Evolutionary conservation across 352 stramenopile species (phyloP), one percentile per base, ranked within the genome.

Genomic region (Plasmopara halstedii): DNA sequence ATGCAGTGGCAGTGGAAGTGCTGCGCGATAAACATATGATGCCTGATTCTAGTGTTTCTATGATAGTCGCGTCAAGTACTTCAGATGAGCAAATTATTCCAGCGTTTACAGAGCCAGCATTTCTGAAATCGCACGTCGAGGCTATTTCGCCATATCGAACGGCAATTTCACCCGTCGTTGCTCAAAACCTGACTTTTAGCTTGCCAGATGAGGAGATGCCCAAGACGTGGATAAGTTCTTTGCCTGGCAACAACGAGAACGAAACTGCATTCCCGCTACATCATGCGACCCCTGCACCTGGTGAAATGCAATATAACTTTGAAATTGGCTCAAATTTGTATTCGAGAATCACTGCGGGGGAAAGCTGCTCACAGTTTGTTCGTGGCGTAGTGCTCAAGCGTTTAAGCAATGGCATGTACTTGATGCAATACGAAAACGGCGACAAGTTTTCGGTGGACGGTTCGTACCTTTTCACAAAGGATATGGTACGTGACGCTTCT

Each of bases 351-450:
- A 54, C 52, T 17, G 46, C 67, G 15, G 70, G 55, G 18, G 54
- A 69, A 4, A 53, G 55, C 17, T 61, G 53, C 21, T 56, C 55
- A 42, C 64, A 67, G 23, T 83, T 72, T 50, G 58, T 73, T 26
- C 68, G 69, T 32, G 66, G 73, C 4, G 37, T 65, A 18, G 64
- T 83, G 1, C 43, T 62, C 4, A 62, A 77, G 25, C 43, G 67
- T 29, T 43, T 82, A 19, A 39, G 56, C 8, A 63, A 83, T 35
- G 62, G 56, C 5, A 58, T 45, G 31, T 83, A 79, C 50, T 39
- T 58, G 32, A 48, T 85, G 32, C 56, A 69, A 26, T 85, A 81
- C 42, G 69, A 85, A 31, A 72, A 80, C 35, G 69, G 69, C 4
- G 67, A 85, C 48, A 64, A 73, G 26, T 83, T 70, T 27, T 65